These are phyloP conservation scores for Globisporangium parvum DNA, from an alignment of 352 stramenopile genomes.

Conservation along the genomic window DNA sequence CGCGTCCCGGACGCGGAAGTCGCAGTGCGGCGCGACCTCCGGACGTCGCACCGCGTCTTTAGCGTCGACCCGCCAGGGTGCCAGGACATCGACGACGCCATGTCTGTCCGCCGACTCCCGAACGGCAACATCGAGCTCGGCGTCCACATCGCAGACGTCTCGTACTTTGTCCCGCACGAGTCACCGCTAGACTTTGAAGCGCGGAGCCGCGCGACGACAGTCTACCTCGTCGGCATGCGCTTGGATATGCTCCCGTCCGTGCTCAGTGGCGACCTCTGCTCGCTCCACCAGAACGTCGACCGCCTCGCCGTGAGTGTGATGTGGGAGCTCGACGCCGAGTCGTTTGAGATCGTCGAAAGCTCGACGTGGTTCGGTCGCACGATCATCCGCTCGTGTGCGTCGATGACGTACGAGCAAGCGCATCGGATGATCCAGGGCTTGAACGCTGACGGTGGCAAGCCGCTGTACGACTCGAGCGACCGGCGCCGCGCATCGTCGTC, in stretches of 20 bases:
- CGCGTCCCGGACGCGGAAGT: conserved; percentile 47
- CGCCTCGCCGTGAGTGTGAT: conserved; percentile 89
- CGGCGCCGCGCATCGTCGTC: conserved; percentile 7
- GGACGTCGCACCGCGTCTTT: conserved; percentile 70
- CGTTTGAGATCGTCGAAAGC: conserved; percentile 45
- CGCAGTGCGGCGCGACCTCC: conserved; percentile 54
- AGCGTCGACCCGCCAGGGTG: conserved; percentile 86
- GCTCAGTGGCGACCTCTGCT: conserved; percentile 87
- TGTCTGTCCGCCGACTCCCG: conserved; percentile 68
- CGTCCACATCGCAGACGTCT: conserved; percentile 99
- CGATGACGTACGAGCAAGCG: conserved; percentile 85
- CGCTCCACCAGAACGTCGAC: conserved; percentile 86
- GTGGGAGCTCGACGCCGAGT: conserved; percentile 83
- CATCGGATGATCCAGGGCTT: conserved; percentile 65
- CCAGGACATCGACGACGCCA: conserved; percentile 89
- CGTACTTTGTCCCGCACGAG: conserved; percentile 96
- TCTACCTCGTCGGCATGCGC: conserved; percentile 95
- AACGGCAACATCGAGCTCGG: conserved; percentile 90
- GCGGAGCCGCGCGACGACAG: conserved; percentile 88
- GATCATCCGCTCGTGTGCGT: conserved; percentile 94
- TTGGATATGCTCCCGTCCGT: conserved; percentile 92
- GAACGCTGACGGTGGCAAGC: conserved; percentile 48
- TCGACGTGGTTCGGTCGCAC: conserved; percentile 87
- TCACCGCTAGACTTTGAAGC: conserved; percentile 95
- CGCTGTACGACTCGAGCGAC: conserved; percentile 12